Evolutionary conservation across 768 basidiomycete genomes (phyloP).

Genomic region (Tylopilus balloui): DNA sequence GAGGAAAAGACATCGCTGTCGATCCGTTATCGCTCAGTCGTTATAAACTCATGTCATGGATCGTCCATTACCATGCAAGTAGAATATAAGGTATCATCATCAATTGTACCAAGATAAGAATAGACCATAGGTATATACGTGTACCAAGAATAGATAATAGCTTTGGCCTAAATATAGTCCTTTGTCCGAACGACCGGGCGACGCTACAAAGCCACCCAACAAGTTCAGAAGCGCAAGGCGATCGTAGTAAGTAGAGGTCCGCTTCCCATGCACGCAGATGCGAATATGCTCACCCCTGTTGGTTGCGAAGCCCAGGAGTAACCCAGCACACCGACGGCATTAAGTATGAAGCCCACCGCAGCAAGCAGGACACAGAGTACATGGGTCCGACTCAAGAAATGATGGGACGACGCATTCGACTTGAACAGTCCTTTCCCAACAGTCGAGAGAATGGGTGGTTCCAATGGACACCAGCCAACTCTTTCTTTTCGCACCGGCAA

Average conservation of each 20-base stretch:
- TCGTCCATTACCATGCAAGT: neutral
- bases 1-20: no score
- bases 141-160: neutral
- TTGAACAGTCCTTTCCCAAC: slow-evolving; percentile 46
- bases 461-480: neutral
- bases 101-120: neutral
- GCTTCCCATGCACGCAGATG: slow-evolving; percentile 37
- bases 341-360: slow-evolving; percentile 46
- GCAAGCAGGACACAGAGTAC: slow-evolving; percentile 46
- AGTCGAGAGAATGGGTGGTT: slow-evolving; percentile 33
- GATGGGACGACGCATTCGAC: slow-evolving; percentile 35
- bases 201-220: neutral
- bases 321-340: slow-evolving; percentile 45
- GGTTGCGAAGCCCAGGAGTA: slow-evolving; percentile 49
- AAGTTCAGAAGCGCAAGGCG: slow-evolving; percentile 8
- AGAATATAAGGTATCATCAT: neutral
- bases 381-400: slow-evolving; percentile 45
- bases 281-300: slow-evolving; percentile 40
- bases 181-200: neutral
- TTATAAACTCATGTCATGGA: neutral
- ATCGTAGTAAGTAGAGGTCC: slow-evolving; percentile 29
- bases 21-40: no score
- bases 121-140: neutral
- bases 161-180: neutral
- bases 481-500: neutral